A percentile compares a stretch with the other conserved stretches of the same genome.
Evolutionary conservation across 2,329 filamentous ascomycete species (phyloP).

Genomic region (Aspergillus neoniger): DNA sequence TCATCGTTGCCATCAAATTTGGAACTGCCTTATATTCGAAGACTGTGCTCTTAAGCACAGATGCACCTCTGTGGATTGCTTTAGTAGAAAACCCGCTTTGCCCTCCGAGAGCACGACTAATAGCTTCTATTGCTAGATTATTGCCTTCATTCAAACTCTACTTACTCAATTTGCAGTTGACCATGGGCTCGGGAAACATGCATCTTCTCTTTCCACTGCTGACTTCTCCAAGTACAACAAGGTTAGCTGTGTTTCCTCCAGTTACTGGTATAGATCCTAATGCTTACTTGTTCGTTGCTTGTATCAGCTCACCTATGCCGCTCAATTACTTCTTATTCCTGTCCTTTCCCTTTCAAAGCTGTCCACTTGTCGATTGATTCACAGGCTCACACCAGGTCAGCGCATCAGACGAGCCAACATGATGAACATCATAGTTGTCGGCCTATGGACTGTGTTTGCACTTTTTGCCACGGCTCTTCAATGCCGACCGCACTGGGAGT

Average conservation of each 20-base stretch:
- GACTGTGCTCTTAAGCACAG: constrained; percentile 9
- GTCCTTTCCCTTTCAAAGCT: constrained; percentile 14
- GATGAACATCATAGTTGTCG: not conserved
- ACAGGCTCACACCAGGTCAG: not conserved
- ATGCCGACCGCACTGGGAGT: constrained; percentile 14
- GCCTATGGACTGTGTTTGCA: constrained; percentile 16
- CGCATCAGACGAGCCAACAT: not conserved
- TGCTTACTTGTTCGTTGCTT: not conserved
- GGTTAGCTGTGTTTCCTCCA: not conserved
- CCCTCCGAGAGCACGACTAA: not conserved
- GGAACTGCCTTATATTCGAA: constrained; percentile 18
- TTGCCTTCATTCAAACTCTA: constrained; percentile 17
- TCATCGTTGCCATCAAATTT: constrained; percentile 19
- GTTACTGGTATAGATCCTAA: not conserved
- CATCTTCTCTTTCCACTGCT: constrained; percentile 1
- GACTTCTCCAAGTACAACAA: not conserved
- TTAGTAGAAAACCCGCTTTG: not conserved
- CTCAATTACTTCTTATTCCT: constrained; percentile 17
- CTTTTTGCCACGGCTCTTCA: constrained; percentile 19
- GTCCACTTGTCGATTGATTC: constrained; percentile 2
- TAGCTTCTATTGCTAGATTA: not conserved
- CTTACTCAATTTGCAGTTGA: constrained; percentile 17
- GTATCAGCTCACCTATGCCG: constrained; percentile 12
- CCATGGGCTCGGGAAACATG: constrained; percentile 19
- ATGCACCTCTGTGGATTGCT: constrained; percentile 18